Evolutionary conservation across 257 asterid genomes (phyloP).

Genomic region (Forsythia suspensa): DNA sequence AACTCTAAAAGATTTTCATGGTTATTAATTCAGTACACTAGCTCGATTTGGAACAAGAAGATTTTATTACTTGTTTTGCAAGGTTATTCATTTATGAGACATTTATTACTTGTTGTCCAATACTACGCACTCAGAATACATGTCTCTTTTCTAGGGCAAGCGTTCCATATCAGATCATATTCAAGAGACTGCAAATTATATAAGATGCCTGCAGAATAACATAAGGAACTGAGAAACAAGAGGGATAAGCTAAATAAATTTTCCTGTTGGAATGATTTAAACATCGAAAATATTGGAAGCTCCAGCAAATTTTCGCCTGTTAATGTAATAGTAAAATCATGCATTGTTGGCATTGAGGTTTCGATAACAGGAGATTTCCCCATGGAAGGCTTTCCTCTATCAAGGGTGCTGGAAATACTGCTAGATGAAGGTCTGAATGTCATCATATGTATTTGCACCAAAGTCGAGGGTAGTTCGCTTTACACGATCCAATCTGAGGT

Average conservation of each 20-base stretch:
- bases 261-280: not conserved
- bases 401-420: slow-evolving; percentile 36
- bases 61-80: no score
- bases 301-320: not conserved
- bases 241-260: slow-evolving; percentile 25
- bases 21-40: no score
- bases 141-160: slow-evolving; percentile 41
- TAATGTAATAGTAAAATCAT: slow-evolving; percentile 32
- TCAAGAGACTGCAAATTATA: slow-evolving; percentile 38
- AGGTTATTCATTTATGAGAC: no score
- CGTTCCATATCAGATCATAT: slow-evolving; percentile 52
- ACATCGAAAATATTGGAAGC: not conserved
- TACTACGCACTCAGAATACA: not conserved
- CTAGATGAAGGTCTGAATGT: slow-evolving; percentile 40
- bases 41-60: no score
- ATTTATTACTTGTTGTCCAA: no score
- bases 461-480: slow-evolving; percentile 26
- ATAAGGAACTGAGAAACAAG: slow-evolving; percentile 30
- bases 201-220: slow-evolving; percentile 34
- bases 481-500: slow-evolving; percentile 52
- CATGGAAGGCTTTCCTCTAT: slow-evolving; percentile 34
- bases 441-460: slow-evolving; percentile 36
- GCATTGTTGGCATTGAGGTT: slow-evolving; percentile 50
- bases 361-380: slow-evolving; percentile 28
- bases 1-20: no score